Base-by-base conservation (phyloP, 257 asterid genomes). In the Thymus quinquecostatus region DNA sequence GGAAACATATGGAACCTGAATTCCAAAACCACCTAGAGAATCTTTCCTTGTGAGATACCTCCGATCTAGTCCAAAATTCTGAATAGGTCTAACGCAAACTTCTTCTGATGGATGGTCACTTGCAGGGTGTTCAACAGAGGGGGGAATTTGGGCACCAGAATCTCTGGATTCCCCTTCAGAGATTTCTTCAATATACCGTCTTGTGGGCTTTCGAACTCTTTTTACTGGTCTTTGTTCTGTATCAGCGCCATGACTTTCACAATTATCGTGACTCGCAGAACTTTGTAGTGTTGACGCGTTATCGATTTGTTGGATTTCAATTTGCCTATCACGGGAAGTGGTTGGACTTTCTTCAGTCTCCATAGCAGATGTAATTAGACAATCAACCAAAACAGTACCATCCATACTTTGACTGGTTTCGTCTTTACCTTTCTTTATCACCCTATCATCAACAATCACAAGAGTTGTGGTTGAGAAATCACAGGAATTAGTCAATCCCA, bases 181-280 rank as follows among this genome's bases (percentile, higher is more conserved):
- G 62, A 88, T 77, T 78, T 93, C 96, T 81, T 94, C 97, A 69
- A 94, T 91, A 66, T 87, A 94, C 66, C 98, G 82, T 80, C 77
- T 89, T 10, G 98, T 94, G 70, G 98, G 98, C 78, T 86, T 94
- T 51, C 98, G 84, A 67, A 89, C 85, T 81, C 98, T 87, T 85
- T 94, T 94, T 53, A 87, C 77, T 56, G 88, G 77, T 85, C 88
- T 85, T 70, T 79, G 81, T 64, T 86, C 96, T 13, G 64, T 41
- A 60, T 66, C 72, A 61, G 74, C 70, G 67, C 86, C 96, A 78
- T 85, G 84, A 74, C 81, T 79, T 60, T 61, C 84, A 77, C 63
- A 55, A 73, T 78, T 78, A 21, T 80, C 75, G 64, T 80, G 85
- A 60, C 50, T 10, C 8, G 73, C 38, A 60, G 78, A 78, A 71